Evolutionary conservation across 140 eudicot species (phyloP), one percentile per base, ranked within the genome.

Genomic region (Ambrosia hybrid): DNA sequence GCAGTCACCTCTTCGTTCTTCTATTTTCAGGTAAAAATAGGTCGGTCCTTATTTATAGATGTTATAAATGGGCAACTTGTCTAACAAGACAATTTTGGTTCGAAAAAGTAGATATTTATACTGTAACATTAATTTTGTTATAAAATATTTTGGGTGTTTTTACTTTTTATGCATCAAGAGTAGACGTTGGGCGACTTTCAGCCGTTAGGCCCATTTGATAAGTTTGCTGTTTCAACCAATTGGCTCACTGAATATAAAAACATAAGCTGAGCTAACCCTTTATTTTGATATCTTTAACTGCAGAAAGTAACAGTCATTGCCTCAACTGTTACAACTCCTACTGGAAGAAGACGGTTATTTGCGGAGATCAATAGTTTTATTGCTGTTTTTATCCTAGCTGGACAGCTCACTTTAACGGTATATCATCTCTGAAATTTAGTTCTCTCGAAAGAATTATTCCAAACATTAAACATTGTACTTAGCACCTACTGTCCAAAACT

Each of bases 291-390:
- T 26, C 21, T 16, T 76, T 39, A 67, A 67, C 55, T 86, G 83
- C 89, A 94, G 99, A 94, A 94, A 86, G 97, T 94, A 71, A 83
- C 92, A 17, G 85, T 94, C 14, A 94, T 94, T 79, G 97, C 99
- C 53, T 72, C 78, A 61, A 85, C 95, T 51, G 92, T 87, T 76
- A 61, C 88, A 75, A 88, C 87, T 62, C 86, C 99, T 75, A 83
- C 85, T 6, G 97, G 82, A 60, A 83, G 97, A 78, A 83, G 99
- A 78, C 91, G 80, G 66, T 66, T 94, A 70, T 90, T 94, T 84
- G 99, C 94, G 11, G 88, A 94, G 73, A 94, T 94, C 83, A 94
- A 94, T 75, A 94, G 99, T 79, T 84, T 88, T 56, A 94, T 88
- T 79, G 99, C 99, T 70, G 72, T 94, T 77, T 90, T 90, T 70